Conservation (phyloP, 495 filamentous ascomycete genomes). For the Tricharina praecox region DNA sequence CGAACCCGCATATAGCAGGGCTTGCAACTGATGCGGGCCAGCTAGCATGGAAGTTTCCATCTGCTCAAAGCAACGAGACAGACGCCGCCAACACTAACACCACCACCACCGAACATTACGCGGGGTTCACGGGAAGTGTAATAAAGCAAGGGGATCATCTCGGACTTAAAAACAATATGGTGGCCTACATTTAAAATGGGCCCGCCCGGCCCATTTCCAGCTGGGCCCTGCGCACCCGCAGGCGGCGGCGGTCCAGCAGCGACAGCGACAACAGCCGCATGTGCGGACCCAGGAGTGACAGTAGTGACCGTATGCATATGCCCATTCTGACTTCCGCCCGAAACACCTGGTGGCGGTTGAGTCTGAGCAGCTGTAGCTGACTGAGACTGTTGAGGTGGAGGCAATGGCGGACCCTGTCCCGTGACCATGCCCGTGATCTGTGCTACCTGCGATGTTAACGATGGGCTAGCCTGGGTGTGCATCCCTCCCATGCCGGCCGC, state of each 20-base stretch:
- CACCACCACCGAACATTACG: no score
- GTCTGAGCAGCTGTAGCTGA: constrained; percentile 1
- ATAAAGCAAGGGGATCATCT: no score
- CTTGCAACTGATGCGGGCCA: no score
- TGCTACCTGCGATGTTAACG: background rate
- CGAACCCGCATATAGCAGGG: no score
- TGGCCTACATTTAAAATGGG: constrained; percentile 28
- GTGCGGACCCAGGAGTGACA: no score
- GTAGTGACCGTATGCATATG: no score
- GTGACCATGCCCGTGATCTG: constrained; percentile 4
- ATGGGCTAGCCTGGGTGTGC: background rate
- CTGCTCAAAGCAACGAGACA: no score
- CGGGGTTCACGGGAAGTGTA: no score
- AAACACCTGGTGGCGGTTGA: background rate
- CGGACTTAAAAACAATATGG: background rate
- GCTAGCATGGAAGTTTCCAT: no score
- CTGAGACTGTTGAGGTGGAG: constrained; percentile 3
- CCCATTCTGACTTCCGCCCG: background rate
- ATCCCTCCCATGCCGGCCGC: background rate
- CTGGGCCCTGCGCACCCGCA: constrained; percentile 6
- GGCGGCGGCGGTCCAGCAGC: background rate
- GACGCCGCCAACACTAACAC: no score
- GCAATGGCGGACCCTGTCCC: constrained; percentile 5
- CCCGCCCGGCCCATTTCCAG: constrained; percentile 26
- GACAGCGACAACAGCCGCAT: constrained; percentile 1